Conservation (phyloP, 768 basidiomycete species). For the Boletus sensibilis region DNA sequence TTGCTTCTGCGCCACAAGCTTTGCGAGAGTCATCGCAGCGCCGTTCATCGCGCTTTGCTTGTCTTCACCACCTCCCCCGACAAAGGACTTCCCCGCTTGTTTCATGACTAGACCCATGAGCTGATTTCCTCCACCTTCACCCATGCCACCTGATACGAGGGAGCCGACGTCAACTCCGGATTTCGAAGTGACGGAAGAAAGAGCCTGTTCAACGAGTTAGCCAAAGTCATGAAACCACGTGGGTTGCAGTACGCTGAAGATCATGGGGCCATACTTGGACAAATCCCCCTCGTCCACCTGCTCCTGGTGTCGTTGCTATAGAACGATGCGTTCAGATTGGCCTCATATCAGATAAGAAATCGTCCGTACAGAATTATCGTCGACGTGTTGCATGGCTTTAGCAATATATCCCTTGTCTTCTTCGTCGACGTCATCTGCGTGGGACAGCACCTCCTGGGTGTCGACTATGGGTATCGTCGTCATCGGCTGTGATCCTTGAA, state of each 20-base stretch:
- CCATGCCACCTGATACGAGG: slow-evolving; percentile 32
- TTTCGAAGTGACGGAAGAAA: slow-evolving; percentile 12
- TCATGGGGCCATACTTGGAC: slow-evolving; percentile 22
- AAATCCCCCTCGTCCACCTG: slow-evolving; percentile 10
- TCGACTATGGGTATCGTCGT: slow-evolving; percentile 46
- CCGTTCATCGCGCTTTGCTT: slow-evolving; percentile 86
- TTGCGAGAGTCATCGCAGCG: slow-evolving; percentile 84
- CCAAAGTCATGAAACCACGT: neutral
- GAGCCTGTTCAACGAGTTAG: slow-evolving; percentile 17
- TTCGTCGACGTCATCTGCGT: slow-evolving; percentile 36
- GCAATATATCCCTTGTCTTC: slow-evolving; percentile 7
- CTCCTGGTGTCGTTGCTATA: slow-evolving; percentile 18
- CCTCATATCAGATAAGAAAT: neutral
- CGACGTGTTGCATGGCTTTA: slow-evolving; percentile 24
- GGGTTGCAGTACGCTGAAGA: slow-evolving; percentile 11
- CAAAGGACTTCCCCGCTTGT: slow-evolving; percentile 73
- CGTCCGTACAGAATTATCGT: slow-evolving; percentile 18
- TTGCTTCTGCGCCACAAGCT: slow-evolving; percentile 71
- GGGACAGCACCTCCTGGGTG: slow-evolving; percentile 57
- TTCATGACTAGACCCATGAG: slow-evolving; percentile 87
- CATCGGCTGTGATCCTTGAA: slow-evolving; percentile 7
- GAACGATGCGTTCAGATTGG: neutral
- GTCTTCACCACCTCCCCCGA: slow-evolving; percentile 50
- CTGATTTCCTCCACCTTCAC: slow-evolving; percentile 53
- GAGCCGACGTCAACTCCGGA: slow-evolving; percentile 35